These are phyloP conservation scores for Trametes pubescens DNA, from an alignment of 1,284 basidiomycete species.

Conservation along the genomic window DNA sequence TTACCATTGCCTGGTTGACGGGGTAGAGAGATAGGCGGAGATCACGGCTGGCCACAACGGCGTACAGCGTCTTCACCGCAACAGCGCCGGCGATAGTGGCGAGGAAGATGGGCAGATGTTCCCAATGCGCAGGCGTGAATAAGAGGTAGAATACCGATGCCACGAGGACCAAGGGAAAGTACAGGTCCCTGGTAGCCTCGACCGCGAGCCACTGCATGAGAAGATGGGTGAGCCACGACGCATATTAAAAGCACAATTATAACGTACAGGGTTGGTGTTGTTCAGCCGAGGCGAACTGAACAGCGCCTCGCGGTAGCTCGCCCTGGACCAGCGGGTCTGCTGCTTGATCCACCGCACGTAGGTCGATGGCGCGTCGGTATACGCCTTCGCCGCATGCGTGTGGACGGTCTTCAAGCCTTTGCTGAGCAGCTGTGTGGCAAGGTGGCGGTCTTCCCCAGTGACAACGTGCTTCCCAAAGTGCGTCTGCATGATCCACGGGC, in stretches of 20 bases:
- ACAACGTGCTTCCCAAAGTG: slow-evolving; percentile 36
- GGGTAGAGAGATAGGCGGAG: slow-evolving; percentile 30
- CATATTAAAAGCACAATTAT: not conserved
- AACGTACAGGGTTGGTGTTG: slow-evolving; percentile 29
- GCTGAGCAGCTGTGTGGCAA: slow-evolving; percentile 33
- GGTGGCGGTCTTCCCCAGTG: slow-evolving; percentile 36
- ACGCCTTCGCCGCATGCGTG: slow-evolving; percentile 34
- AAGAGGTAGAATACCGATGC: slow-evolving; percentile 34
- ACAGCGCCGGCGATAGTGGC: slow-evolving; percentile 36
- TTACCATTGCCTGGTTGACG: slow-evolving; percentile 33
- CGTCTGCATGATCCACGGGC: slow-evolving; percentile 36
- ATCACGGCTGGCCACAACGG: slow-evolving; percentile 31
- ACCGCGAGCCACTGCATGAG: slow-evolving; percentile 34
- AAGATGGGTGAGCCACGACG: not conserved
- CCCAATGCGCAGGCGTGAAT: slow-evolving; percentile 28
- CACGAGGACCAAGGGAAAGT: slow-evolving; percentile 36
- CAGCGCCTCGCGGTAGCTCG: slow-evolving; percentile 37
- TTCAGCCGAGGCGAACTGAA: slow-evolving; percentile 36
- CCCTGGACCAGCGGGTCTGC: slow-evolving; percentile 38
- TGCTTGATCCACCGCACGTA: slow-evolving; percentile 40
- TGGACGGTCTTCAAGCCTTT: slow-evolving; percentile 34
- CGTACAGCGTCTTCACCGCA: slow-evolving; percentile 34
- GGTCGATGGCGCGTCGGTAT: slow-evolving; percentile 34
- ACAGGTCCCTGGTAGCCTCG: slow-evolving; percentile 36
- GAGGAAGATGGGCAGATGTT: slow-evolving; percentile 34